A percentile compares a stretch with the other conserved stretches of the same genome.
Conservation (phyloP, 1,284 basidiomycete genomes). For the Ganoderma lucidum region DNA sequence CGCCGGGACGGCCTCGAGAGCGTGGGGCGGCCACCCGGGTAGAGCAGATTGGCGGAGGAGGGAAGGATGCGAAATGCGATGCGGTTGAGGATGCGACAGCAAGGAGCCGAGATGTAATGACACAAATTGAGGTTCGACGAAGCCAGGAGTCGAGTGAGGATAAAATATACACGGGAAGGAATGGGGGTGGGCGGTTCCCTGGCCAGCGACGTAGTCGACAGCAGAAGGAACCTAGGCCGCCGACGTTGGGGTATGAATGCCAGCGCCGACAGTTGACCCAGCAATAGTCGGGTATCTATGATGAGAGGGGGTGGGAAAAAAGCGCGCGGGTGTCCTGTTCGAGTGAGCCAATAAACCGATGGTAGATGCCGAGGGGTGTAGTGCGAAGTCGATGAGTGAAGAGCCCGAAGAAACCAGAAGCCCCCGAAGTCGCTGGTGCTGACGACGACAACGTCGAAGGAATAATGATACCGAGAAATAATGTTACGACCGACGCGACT, state of each 20-base stretch:
- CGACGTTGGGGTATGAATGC: constrained; percentile 56
- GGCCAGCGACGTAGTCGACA: constrained; percentile 25
- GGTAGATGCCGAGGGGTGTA: constrained; percentile 25
- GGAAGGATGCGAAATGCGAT: constrained; percentile 32
- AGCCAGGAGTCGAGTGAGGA: constrained; percentile 28
- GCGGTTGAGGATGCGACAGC: constrained; percentile 47
- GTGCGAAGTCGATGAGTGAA: constrained; percentile 43
- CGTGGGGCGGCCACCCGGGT: constrained; percentile 25
- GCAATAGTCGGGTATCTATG: constrained; percentile 42
- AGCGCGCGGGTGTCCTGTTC: constrained; percentile 50
- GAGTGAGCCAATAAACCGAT: constrained; percentile 41
- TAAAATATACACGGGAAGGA: constrained; percentile 35
- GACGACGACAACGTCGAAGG: constrained; percentile 49
- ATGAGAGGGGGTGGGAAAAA: constrained; percentile 32
- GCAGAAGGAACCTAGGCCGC: constrained; percentile 25
- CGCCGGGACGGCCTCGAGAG: constrained; percentile 35
- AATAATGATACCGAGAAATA: constrained; percentile 53
- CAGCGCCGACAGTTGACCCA: constrained; percentile 46
- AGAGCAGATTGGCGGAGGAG: constrained; percentile 34
- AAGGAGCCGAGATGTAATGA: constrained; percentile 52
- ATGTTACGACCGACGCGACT: constrained; percentile 28
- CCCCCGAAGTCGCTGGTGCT: constrained; percentile 39
- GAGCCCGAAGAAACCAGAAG: constrained; percentile 42
- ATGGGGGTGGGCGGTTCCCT: constrained; percentile 26
- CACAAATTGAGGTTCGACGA: constrained; percentile 46